Evolutionary conservation across 2,329 filamentous ascomycete species (phyloP), one percentile per base, ranked within the genome.

Genomic region (Ophiosphaerella herpotricha): DNA sequence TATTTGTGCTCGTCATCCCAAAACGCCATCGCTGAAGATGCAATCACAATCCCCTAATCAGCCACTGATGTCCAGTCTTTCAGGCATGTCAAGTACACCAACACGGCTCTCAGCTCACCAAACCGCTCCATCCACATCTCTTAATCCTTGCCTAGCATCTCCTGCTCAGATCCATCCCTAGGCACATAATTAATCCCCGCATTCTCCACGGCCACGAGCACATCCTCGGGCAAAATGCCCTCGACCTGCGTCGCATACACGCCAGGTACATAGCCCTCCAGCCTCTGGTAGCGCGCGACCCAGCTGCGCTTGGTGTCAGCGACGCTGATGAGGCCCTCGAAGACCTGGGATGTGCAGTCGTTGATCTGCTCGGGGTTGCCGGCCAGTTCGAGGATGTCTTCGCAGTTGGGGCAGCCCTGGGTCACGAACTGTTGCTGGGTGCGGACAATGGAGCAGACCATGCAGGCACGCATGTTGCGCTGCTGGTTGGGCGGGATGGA

Each of bases 381-480:
- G 58, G 85, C 82, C 54, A 97, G 87, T 73, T 90, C 87, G 51
- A 99, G 87, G 74, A 96, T 90, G 42, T 89, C 85, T 71, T 97
- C 93, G 82, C 94, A 99, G 80, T 99, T 99, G 55, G 94, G 94
- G 72, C 94, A 99, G 61, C 94, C 94, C 70, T 89, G 82, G 66
- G 85, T 84, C 66, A 87, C 82, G 82, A 99, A 99, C 74, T 90
- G 88, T 60, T 81, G 82, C 68, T 87, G 85, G 54, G 89, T 87
- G 80, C 93, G 91, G 59, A 97, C 90, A 71, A 97, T 89, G 46
- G 91, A 93, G 84, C 94, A 99, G 63, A 97, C 91, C 91, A 99
- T 97, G 81, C 94, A 99, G 68, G 94, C 94, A 76, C 94, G 92
- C 62, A 96, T 84, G 73, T 90, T 87, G 76, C 92, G 90, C 78